Base-by-base conservation (phyloP, 73 alveolate species). In the Paramecium octaurelia region DNA sequence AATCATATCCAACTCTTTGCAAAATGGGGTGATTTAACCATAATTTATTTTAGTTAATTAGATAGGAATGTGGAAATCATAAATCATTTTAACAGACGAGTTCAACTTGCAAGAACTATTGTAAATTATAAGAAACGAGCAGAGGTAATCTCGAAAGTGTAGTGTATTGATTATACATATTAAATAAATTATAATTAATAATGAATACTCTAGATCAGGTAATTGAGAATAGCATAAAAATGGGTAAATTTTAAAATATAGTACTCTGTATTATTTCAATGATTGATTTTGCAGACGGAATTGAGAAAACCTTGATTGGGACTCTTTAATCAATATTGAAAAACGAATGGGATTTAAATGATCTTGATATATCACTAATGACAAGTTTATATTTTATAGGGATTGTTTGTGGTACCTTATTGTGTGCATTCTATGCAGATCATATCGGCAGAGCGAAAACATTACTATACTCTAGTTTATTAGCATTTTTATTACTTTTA, bases 241-340 rank as follows among this genome's bases (percentile, higher is more conserved):
- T 48, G 60, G 60, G 60, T 12, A 48, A 9, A 54, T 20, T 54
- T 18, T n/a, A 54, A 18, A n/a, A n/a, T 18, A 54, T 54, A 4
- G 20, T 64, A 8, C 57, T 44, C 6, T 27, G 24, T 21, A 48
- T 80, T 1, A 64, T 80, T 2, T 80, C 91, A 23, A 14, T 80
- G 73, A 80, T 80, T 0, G 91, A 80, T 80, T 80, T 80, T 80
- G 70, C 76, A 14, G 91, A 44, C 24, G 91, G 91, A 48, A 80
- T 80, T 11, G 91, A 80, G 57, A 80, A 80, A 46, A 44, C 70
- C 8, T 21, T 80, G 6, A 46, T 80, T 44, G 76, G 77, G 1
- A 80, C 75, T 20, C 73, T 80, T 1, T 8, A 31, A 16, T 44
- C 76, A 4, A 27, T 80, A 5, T 10, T 80, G 0, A 27, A 42